Conservation (phyloP, 768 basidiomycete genomes). For the Cyclocybe aegerita region DNA sequence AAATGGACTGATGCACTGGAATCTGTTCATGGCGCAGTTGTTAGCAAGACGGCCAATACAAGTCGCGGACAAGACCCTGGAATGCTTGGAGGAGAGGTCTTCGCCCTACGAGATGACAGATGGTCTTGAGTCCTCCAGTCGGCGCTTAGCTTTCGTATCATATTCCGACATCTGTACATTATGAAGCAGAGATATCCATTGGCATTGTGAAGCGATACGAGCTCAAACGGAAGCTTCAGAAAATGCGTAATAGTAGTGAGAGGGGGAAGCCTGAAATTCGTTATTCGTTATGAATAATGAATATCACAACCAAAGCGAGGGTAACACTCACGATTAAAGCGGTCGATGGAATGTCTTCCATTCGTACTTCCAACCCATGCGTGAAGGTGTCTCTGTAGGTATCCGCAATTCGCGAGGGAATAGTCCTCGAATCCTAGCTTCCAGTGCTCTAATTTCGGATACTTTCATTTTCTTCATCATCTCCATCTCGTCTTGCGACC, state of each 20-base stretch:
- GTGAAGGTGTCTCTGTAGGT: slow-evolving; percentile 83
- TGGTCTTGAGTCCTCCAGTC: slow-evolving; percentile 28
- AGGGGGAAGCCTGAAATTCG: no score
- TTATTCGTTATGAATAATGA: no score
- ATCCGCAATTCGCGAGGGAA: slow-evolving; percentile 87
- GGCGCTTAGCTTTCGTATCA: slow-evolving; percentile 3
- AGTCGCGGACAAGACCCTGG: slow-evolving; percentile 37
- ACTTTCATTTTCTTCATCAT: slow-evolving; percentile 60
- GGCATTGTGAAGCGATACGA: no score
- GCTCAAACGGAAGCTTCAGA: no score
- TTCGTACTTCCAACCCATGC: slow-evolving; percentile 83
- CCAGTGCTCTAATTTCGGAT: slow-evolving; percentile 67
- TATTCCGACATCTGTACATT: no score
- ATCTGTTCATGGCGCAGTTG: slow-evolving; percentile 70
- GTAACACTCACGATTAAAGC: slow-evolving; percentile 27
- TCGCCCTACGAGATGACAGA: slow-evolving; percentile 33
- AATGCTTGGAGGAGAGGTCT: slow-evolving; percentile 31
- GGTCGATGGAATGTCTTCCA: slow-evolving; percentile 70
- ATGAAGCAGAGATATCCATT: no score
- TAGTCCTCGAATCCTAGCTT: slow-evolving; percentile 75
- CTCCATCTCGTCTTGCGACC: slow-evolving; percentile 56
- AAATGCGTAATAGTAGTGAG: no score
- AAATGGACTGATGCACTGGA: slow-evolving; percentile 85
- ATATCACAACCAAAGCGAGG: not conserved
- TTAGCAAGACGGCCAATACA: slow-evolving; percentile 62